Evolutionary conservation across 78 protist genomes (phyloP).

Genomic region (Dictyostelium citrinum): DNA sequence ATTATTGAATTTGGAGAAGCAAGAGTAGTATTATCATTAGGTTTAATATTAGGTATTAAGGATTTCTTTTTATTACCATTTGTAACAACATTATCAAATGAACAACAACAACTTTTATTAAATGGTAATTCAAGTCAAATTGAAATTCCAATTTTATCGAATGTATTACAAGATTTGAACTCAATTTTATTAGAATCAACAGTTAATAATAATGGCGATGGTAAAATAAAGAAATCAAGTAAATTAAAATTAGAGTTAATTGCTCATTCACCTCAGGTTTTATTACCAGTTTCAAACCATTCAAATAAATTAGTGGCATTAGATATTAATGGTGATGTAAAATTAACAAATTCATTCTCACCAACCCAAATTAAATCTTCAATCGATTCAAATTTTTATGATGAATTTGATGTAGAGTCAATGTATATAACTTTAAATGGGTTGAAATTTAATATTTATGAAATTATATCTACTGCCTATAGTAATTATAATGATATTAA

Average conservation of each 20-base stretch:
- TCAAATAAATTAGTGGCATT: neutral
- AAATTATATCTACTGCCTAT: neutral
- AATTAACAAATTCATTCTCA: neutral
- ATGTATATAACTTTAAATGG: neutral
- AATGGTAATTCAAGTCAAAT: neutral
- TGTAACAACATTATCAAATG: neutral
- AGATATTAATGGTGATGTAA: neutral
- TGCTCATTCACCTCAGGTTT: neutral
- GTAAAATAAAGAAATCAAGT: neutral
- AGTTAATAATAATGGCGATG: neutral
- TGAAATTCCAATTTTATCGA: neutral
- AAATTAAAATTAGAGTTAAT: neutral
- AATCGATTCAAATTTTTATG: neutral
- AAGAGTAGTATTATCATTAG: neutral
- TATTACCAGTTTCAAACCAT: conserved; percentile 39
- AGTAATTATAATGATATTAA: neutral
- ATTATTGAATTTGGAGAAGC: neutral
- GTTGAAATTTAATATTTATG: neutral
- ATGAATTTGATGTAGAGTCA: neutral
- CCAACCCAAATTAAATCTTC: neutral
- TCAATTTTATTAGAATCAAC: neutral
- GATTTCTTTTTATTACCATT: conserved; percentile 74
- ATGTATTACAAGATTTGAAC: neutral
- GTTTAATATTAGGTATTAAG: conserved; percentile 36
- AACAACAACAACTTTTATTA: neutral